Conservation (phyloP, 441 rosid genomes). For the Gossypium schwendimanii region DNA sequence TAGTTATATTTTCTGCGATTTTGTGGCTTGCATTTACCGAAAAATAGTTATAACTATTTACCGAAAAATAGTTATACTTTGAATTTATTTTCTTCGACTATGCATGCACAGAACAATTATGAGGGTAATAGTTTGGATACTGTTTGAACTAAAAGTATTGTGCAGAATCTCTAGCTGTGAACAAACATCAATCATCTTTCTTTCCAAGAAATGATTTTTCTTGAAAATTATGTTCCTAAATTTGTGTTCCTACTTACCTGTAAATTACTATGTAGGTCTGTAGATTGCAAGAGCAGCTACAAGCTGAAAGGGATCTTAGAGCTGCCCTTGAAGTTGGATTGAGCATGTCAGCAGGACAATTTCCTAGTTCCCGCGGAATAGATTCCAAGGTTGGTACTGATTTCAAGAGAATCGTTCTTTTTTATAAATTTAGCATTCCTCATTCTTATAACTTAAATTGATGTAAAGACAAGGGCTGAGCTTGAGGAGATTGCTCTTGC, state of each 20-base stretch:
- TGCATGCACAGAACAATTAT: neutral
- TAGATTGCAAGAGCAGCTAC: conserved; percentile 97
- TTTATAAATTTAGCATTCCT: neutral
- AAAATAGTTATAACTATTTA: too few relatives aligned
- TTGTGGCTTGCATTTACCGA: conserved; percentile 1
- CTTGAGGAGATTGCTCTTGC: conserved; percentile 99
- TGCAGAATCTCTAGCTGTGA: neutral
- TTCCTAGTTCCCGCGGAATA: conserved; percentile 76
- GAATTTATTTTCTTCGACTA: neutral
- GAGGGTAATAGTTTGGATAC: neutral
- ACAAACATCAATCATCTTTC: neutral
- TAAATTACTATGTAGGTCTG: conserved; percentile 50
- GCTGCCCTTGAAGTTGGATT: conserved; percentile 95
- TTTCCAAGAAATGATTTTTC: neutral
- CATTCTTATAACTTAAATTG: conserved; percentile 2
- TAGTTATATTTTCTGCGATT: too few relatives aligned
- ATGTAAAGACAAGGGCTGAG: conserved; percentile 72
- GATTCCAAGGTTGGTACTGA: conserved; percentile 46
- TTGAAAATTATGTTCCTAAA: neutral
- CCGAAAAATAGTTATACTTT: neutral
- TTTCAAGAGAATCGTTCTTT: neutral
- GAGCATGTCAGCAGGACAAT: conserved; percentile 93
- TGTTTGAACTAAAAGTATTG: neutral
- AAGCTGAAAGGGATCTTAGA: conserved; percentile 98
- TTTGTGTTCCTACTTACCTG: conserved; percentile 7